These are phyloP conservation scores for Auricularia sp. DNA, from an alignment of 768 basidiomycete genomes.

Conservation along the genomic window DNA sequence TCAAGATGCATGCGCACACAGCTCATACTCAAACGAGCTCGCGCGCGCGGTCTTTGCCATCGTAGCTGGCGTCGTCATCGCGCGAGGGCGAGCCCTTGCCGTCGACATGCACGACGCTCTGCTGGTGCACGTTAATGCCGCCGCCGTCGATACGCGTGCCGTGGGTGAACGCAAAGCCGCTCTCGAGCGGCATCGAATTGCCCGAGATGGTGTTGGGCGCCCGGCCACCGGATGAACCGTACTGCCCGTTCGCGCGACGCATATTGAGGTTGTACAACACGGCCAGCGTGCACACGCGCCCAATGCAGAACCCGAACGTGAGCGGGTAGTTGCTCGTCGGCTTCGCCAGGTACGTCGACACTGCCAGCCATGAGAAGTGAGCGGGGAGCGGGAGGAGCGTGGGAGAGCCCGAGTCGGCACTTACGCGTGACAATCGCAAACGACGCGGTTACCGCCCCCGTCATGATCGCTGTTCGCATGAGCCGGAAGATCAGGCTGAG, in stretches of 20 bases:
- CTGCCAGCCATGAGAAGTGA: neutral
- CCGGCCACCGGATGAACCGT: neutral
- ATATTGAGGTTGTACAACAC: neutral
- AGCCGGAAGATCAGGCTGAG: neutral
- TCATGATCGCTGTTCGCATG: neutral
- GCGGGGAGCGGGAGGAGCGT: neutral
- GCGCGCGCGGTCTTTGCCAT: neutral
- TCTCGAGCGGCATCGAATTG: constrained; percentile 1
- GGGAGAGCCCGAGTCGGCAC: neutral
- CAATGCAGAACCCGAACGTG: neutral
- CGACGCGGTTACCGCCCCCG: neutral
- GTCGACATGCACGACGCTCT: constrained; percentile 1
- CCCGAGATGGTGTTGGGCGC: neutral
- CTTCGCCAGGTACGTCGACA: neutral
- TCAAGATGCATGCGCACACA: no score
- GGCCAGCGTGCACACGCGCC: neutral
- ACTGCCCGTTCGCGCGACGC: neutral
- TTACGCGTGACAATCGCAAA: neutral
- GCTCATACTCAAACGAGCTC: neutral
- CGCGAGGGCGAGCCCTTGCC: neutral
- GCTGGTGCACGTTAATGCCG: neutral
- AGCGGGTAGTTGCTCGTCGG: neutral
- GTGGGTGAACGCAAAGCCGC: neutral
- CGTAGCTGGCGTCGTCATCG: neutral
- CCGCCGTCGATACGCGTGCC: neutral